phyloP scores from a whole-genome alignment of 495 filamentous ascomycete genomes.

The Ascobolus immersus region DNA sequence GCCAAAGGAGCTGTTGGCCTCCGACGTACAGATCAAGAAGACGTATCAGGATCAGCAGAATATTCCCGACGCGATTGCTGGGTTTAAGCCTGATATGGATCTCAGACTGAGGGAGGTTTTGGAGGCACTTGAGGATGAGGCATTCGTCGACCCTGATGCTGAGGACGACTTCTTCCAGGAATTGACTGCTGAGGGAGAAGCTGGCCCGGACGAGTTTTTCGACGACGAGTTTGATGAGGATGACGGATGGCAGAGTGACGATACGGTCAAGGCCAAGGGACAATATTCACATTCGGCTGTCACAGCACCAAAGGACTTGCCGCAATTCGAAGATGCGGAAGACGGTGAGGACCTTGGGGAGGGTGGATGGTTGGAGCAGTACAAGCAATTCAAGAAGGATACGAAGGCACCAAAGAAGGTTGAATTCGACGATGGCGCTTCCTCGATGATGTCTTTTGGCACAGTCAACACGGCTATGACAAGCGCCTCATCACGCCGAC shows the following conservation, averaged over 20 bases:
- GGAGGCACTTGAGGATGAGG: slow-evolving; percentile 88
- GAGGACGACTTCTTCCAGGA: slow-evolving; percentile 54
- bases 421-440: slow-evolving; percentile 27
- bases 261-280: slow-evolving; percentile 44
- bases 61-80: slow-evolving; percentile 65
- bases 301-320: slow-evolving; percentile 18
- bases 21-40: slow-evolving; percentile 39
- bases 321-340: slow-evolving; percentile 11
- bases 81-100: slow-evolving; percentile 97
- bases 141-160: slow-evolving; percentile 77
- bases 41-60: slow-evolving; percentile 89
- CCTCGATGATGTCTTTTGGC: slow-evolving; percentile 32
- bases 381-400: slow-evolving; percentile 49
- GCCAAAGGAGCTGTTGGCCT: slow-evolving; percentile 41
- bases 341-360: slow-evolving; percentile 19
- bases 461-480: slow-evolving; percentile 40
- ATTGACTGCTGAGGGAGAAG: slow-evolving; percentile 45
- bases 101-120: slow-evolving; percentile 73
- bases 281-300: slow-evolving; percentile 15
- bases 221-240: slow-evolving; percentile 36
- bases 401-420: background rate
- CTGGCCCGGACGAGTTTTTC: slow-evolving; percentile 38
- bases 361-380: slow-evolving; percentile 67
- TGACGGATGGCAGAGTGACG: slow-evolving; percentile 83
- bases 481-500: slow-evolving; percentile 29